A percentile compares a stretch with the other conserved stretches of the same genome.
Conservation (phyloP, 2,329 filamentous ascomycete genomes). For the Aaosphaeria pasadenensis region DNA sequence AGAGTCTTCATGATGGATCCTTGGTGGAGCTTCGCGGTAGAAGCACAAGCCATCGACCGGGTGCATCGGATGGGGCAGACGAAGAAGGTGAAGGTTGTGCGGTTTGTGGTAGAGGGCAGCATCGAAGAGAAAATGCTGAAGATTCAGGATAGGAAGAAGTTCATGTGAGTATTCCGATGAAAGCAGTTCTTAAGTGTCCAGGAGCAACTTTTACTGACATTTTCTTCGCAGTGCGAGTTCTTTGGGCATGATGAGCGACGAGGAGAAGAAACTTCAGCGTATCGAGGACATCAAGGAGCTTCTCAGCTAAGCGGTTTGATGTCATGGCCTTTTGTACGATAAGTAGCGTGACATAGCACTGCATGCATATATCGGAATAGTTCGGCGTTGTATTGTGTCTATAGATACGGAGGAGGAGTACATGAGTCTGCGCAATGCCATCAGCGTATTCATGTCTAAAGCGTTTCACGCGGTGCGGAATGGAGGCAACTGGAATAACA, state of each 20-base stretch:
- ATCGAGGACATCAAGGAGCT: slow-evolving; percentile 95
- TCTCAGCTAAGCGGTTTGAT: slow-evolving; percentile 53
- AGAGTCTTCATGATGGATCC: slow-evolving; percentile 99
- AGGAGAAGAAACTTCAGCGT: slow-evolving; percentile 84
- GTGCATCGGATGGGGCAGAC: slow-evolving; percentile 97
- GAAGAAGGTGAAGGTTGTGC: slow-evolving; percentile 76
- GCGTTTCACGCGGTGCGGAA: no score
- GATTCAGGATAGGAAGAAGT: slow-evolving; percentile 94
- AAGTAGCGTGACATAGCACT: no score
- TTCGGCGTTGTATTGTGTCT: no score
- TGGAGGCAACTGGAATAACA: no score
- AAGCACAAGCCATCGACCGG: slow-evolving; percentile 95
- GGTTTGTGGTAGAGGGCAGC: slow-evolving; percentile 86
- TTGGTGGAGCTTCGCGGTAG: slow-evolving; percentile 98
- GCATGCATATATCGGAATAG: no score
- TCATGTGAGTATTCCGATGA: slow-evolving; percentile 64
- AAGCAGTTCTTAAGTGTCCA: neutral
- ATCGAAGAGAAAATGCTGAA: slow-evolving; percentile 94
- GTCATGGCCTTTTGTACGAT: neutral
- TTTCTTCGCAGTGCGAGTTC: slow-evolving; percentile 71
- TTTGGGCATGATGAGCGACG: slow-evolving; percentile 89
- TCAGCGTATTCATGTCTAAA: no score
- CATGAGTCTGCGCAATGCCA: no score
- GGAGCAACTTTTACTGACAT: neutral
- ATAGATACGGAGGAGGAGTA: no score